Percentiles rank a stretch among this genome's conserved stretches.
Evolutionary conservation across 805 yeast species (phyloP).

Genomic region (Yarrowia sp.): DNA sequence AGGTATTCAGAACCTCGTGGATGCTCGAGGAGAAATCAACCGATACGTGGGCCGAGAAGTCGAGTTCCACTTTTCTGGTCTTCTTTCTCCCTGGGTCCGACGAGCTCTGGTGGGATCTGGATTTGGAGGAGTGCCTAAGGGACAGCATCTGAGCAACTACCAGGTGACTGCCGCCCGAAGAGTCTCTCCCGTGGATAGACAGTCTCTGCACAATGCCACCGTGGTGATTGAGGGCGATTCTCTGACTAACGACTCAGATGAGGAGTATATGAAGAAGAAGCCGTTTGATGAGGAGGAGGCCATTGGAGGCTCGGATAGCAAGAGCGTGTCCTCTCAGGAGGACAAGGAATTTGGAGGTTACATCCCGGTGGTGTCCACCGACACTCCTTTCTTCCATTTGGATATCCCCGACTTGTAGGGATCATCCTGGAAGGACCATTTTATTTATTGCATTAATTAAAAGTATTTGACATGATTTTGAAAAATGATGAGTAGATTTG

Average conservation of each 20-base stretch:
- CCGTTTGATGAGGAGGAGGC: slow-evolving; percentile 29
- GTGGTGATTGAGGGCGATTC: slow-evolving; percentile 20
- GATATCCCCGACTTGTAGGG: slow-evolving; percentile 55
- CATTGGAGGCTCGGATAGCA: slow-evolving; percentile 2
- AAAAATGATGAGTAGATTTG: neutral
- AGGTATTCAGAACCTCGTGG: slow-evolving; percentile 72
- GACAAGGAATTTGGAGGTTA: slow-evolving; percentile 43
- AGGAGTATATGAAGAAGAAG: slow-evolving; percentile 21
- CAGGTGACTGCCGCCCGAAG: neutral
- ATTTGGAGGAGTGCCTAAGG: slow-evolving; percentile 52
- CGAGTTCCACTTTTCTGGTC: slow-evolving; percentile 85
- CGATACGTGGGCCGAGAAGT: slow-evolving; percentile 76
- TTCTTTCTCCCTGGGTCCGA: slow-evolving; percentile 81
- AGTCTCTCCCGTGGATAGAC: neutral
- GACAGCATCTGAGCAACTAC: slow-evolving; percentile 5
- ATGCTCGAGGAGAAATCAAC: slow-evolving; percentile 67
- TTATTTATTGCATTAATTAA: slow-evolving; percentile 21
- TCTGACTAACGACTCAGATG: slow-evolving; percentile 11
- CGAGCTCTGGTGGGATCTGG: slow-evolving; percentile 72
- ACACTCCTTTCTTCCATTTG: slow-evolving; percentile 73
- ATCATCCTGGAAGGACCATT: neutral
- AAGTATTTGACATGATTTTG: neutral
- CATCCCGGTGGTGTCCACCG: slow-evolving; percentile 57
- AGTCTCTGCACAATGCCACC: neutral
- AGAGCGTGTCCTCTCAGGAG: slow-evolving; percentile 25